Conservation (phyloP, 2,329 filamentous ascomycete genomes). For the Microdochium bolleyi region DNA sequence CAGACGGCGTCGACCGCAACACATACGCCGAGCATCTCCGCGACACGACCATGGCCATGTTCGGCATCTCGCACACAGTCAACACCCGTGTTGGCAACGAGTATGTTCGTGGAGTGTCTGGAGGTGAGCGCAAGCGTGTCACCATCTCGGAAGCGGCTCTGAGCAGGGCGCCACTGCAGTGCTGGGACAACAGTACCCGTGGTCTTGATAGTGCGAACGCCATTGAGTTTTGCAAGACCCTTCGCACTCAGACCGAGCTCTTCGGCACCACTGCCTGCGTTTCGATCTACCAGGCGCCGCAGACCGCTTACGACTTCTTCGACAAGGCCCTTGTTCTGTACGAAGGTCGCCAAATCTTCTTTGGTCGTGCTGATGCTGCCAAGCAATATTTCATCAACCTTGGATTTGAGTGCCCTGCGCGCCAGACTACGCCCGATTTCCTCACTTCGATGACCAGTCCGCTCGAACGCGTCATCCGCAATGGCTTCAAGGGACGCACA, state of each 20-base stretch:
- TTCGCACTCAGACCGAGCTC: slow-evolving; percentile 57
- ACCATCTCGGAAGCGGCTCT: slow-evolving; percentile 54
- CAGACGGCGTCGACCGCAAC: slow-evolving; percentile 45
- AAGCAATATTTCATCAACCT: slow-evolving; percentile 59
- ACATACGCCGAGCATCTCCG: slow-evolving; percentile 55
- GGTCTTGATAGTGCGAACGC: slow-evolving; percentile 70
- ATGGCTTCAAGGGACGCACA: slow-evolving; percentile 46
- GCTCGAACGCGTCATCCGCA: slow-evolving; percentile 44
- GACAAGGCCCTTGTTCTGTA: slow-evolving; percentile 53
- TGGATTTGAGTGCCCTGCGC: slow-evolving; percentile 58
- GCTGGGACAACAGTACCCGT: slow-evolving; percentile 66
- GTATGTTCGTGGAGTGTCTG: slow-evolving; percentile 65
- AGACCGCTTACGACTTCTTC: slow-evolving; percentile 56
- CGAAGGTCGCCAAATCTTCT: slow-evolving; percentile 55
- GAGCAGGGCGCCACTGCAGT: slow-evolving; percentile 53
- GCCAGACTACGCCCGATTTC: slow-evolving; percentile 65
- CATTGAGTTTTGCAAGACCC: slow-evolving; percentile 65
- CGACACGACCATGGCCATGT: slow-evolving; percentile 69
- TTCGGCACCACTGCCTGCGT: slow-evolving; percentile 59
- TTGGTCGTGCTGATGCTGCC: slow-evolving; percentile 51
- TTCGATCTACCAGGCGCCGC: slow-evolving; percentile 66
- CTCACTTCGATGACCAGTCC: slow-evolving; percentile 61
- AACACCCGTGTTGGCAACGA: slow-evolving; percentile 71
- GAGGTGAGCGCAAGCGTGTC: slow-evolving; percentile 64
- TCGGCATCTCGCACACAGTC: slow-evolving; percentile 64